Evolutionary conservation across 1,139 yeast genomes (phyloP).

Genomic region (Yamadazyma spencermartinsiae): DNA sequence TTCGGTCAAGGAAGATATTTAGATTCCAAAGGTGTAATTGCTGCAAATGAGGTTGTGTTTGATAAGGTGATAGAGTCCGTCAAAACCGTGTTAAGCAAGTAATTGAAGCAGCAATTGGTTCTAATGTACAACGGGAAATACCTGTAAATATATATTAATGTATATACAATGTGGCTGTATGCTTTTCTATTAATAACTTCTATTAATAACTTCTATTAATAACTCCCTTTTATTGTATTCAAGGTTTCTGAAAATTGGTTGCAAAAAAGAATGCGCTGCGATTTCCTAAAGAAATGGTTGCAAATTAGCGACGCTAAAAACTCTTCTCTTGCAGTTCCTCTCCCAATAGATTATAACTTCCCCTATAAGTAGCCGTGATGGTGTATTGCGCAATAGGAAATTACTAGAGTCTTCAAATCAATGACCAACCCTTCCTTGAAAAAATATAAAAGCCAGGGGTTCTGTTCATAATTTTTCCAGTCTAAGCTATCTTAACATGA

Average conservation of each 20-base stretch:
- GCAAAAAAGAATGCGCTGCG: background rate
- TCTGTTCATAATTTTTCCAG: too few relatives aligned
- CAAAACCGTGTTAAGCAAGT: slow-evolving; percentile 20
- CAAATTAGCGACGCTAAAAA: background rate
- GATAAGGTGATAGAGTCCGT: slow-evolving; percentile 63
- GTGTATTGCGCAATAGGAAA: too few relatives aligned
- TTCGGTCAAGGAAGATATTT: slow-evolving; percentile 88
- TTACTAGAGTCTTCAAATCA: too few relatives aligned
- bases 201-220: too few relatives aligned
- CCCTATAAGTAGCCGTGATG: background rate
- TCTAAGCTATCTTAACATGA: too few relatives aligned
- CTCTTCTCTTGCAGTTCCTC: background rate
- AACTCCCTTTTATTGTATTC: too few relatives aligned
- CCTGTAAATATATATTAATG: background rate
- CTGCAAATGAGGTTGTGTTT: slow-evolving; percentile 70
- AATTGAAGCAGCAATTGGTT: background rate
- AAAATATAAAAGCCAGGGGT: too few relatives aligned
- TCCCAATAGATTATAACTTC: background rate
- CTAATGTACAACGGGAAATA: background rate
- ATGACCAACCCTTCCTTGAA: too few relatives aligned
- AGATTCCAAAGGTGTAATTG: slow-evolving; percentile 86
- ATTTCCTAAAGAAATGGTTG: background rate
- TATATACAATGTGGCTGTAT: background rate
- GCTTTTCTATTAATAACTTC: too few relatives aligned
- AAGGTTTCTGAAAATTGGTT: too few relatives aligned